Percentiles rank a stretch among this genome's conserved stretches.
Evolutionary conservation across 164 flowering plant species (phyloP).

Genomic region (Berberis vulgaris): DNA sequence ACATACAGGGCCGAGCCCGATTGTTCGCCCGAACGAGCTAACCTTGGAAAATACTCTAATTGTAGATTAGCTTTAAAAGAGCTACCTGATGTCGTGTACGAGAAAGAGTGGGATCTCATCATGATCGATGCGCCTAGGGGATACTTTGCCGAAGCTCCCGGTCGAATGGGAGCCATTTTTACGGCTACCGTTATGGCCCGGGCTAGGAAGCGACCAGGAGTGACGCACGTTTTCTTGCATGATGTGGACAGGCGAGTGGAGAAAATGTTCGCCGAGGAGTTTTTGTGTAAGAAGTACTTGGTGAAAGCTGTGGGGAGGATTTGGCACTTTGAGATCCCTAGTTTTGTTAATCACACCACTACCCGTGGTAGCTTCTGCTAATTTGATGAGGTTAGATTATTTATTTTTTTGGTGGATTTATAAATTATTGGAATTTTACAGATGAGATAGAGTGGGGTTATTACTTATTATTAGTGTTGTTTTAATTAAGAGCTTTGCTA

Average conservation of each 20-base stretch:
- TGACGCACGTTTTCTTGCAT: constrained; percentile 70
- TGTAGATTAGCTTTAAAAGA: constrained; percentile 45
- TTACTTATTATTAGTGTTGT: too few species aligned
- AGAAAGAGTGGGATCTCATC: constrained; percentile 71
- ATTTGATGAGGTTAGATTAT: not conserved
- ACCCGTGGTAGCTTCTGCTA: constrained; percentile 12
- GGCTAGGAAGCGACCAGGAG: constrained; percentile 34
- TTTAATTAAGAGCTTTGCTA: too few species aligned
- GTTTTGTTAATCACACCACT: constrained; percentile 8
- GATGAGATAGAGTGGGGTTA: too few species aligned
- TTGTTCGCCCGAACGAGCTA: constrained; percentile 16
- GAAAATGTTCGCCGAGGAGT: constrained; percentile 45
- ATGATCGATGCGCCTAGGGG: constrained; percentile 88
- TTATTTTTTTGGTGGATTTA: not conserved
- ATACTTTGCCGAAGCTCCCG: constrained; percentile 55
- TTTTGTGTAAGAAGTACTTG: constrained; percentile 50
- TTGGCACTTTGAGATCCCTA: constrained; percentile 64
- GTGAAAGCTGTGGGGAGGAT: constrained; percentile 43
- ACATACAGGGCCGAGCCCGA: constrained; percentile 24
- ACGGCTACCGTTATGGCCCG: constrained; percentile 77
- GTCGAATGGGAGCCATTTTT: constrained; percentile 72
- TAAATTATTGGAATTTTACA: not conserved
- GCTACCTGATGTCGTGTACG: constrained; percentile 55
- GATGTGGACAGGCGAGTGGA: constrained; percentile 72
- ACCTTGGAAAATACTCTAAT: constrained; percentile 8